Conservation (phyloP, 257 asterid species). For the Solanum ossicruentum region DNA sequence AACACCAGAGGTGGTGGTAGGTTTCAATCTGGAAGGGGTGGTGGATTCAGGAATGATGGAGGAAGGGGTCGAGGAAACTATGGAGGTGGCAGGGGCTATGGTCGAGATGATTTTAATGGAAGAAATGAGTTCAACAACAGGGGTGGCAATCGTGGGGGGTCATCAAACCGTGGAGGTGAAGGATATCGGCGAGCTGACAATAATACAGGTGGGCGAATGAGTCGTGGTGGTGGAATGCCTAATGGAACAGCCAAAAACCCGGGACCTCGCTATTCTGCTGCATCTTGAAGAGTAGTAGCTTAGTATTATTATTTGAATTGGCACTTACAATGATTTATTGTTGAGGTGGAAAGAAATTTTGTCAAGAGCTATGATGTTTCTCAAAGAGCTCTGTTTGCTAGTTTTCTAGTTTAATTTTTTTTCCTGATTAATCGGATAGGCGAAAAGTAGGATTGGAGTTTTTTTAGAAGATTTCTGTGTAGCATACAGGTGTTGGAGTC, state of each 20-base stretch:
- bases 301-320: not conserved
- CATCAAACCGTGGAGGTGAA: conserved; percentile 40
- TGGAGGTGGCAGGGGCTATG: conserved; percentile 56
- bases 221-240: conserved; percentile 36
- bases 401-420: not conserved
- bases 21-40: conserved; percentile 51
- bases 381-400: not conserved
- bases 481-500: not conserved
- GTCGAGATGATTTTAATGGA: conserved; percentile 45
- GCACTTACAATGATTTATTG: not conserved
- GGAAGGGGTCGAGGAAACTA: conserved; percentile 65
- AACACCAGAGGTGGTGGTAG: conserved; percentile 50
- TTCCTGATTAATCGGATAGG: not conserved
- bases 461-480: not conserved
- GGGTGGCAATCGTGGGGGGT: conserved; percentile 52
- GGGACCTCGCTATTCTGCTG: conserved; percentile 44
- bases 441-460: not conserved
- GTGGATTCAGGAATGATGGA: conserved; percentile 81
- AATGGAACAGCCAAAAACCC: conserved; percentile 36
- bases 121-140: conserved; percentile 50
- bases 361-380: not conserved
- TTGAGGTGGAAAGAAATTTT: not conserved
- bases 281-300: conserved; percentile 34
- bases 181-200: conserved; percentile 40
- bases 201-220: conserved; percentile 6